These are phyloP conservation scores for Lyophyllum shimeji DNA, from an alignment of 768 basidiomycete genomes.

Conservation along the genomic window DNA sequence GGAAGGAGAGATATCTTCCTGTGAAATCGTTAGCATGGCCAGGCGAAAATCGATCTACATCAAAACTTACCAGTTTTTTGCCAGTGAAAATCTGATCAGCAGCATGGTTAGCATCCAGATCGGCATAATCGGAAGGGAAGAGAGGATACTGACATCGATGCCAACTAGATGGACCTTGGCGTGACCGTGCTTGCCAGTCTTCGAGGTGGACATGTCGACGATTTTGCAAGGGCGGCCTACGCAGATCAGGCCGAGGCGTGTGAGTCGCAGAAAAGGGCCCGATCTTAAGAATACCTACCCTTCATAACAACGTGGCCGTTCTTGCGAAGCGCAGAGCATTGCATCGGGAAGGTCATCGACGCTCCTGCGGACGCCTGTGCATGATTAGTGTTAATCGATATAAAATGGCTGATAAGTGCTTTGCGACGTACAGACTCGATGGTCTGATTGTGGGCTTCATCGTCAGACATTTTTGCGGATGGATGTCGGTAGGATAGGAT, in stretches of 20 bases:
- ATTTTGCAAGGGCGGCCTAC: constrained; percentile 95
- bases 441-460: constrained; percentile 82
- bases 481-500: constrained; percentile 18
- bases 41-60: not conserved
- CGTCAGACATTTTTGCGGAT: constrained; percentile 74
- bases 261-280: not conserved
- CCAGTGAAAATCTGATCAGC: constrained; percentile 88
- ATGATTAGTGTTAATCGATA: constrained; percentile 16
- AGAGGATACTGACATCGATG: constrained; percentile 75
- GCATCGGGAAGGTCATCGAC: constrained; percentile 81
- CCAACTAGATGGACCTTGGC: constrained; percentile 98
- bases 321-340: constrained; percentile 96
- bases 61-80: constrained; percentile 83
- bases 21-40: constrained; percentile 17
- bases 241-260: not conserved
- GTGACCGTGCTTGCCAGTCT: constrained; percentile 99
- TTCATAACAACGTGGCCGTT: constrained; percentile 96
- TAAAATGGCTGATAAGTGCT: constrained; percentile 6
- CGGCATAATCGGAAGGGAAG: not conserved
- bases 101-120: constrained; percentile 13
- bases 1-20: constrained; percentile 94
- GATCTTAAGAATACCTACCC: constrained; percentile 38
- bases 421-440: constrained; percentile 69
- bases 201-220: constrained; percentile 99
- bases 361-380: constrained; percentile 69